These are phyloP conservation scores for Earliella scabrosa DNA, from an alignment of 1,284 basidiomycete species.

Conservation along the genomic window DNA sequence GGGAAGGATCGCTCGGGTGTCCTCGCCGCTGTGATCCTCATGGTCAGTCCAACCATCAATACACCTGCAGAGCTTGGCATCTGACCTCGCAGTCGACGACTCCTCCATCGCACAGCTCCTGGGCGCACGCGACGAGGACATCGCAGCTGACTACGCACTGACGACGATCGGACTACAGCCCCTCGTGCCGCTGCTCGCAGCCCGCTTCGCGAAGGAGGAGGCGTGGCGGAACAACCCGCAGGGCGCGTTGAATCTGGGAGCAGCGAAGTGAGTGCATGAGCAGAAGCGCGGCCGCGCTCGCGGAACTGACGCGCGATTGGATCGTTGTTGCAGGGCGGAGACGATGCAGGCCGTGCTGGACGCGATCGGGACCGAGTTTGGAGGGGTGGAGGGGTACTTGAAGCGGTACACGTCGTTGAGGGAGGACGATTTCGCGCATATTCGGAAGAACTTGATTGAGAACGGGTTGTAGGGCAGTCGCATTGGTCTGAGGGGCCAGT, in stretches of 20 bases:
- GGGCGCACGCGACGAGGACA: slow-evolving; percentile 44
- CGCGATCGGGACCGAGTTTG: slow-evolving; percentile 41
- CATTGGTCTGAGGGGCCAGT: too few species aligned
- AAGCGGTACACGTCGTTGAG: slow-evolving; percentile 34
- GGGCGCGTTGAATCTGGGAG: slow-evolving; percentile 41
- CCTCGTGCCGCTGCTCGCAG: slow-evolving; percentile 35
- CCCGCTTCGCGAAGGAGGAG: slow-evolving; percentile 37
- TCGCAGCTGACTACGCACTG: slow-evolving; percentile 45
- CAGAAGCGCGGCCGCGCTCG: not conserved
- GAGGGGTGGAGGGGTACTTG: slow-evolving; percentile 41
- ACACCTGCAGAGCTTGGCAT: not conserved
- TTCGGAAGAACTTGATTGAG: slow-evolving; percentile 28
- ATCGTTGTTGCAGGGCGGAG: slow-evolving; percentile 42
- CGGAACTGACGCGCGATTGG: not conserved
- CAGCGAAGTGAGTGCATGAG: slow-evolving; percentile 37
- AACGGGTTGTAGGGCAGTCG: too few species aligned
- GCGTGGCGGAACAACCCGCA: slow-evolving; percentile 43
- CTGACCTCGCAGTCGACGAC: not conserved
- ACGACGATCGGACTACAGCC: slow-evolving; percentile 45
- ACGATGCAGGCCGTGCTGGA: slow-evolving; percentile 41
- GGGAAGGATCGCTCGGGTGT: slow-evolving; percentile 51
- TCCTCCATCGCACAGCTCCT: slow-evolving; percentile 36
- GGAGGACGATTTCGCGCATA: slow-evolving; percentile 37
- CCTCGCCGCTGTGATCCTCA: slow-evolving; percentile 41
- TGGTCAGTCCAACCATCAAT: slow-evolving; percentile 23